phyloP scores from a whole-genome alignment of 129 eudicot species.

The Helichrysum umbraculigerum region DNA sequence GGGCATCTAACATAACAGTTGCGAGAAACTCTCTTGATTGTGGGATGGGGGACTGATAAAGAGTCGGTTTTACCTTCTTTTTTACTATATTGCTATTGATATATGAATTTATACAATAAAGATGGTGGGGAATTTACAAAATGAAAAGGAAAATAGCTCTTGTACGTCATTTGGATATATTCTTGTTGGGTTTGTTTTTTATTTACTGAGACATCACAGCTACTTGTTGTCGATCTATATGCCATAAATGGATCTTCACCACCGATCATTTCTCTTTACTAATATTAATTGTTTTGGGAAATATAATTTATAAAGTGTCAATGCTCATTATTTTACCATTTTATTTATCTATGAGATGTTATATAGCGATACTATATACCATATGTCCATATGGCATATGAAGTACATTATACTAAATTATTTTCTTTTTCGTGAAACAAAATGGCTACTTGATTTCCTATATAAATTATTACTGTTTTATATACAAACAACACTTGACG shows the following conservation, averaged over 20 bases:
- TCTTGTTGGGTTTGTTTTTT: conserved; percentile 2
- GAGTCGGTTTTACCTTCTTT: too few relatives aligned
- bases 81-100: too few relatives aligned
- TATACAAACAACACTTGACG: too few relatives aligned
- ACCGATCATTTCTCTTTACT: neutral
- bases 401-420: too few relatives aligned
- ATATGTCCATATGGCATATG: too few relatives aligned
- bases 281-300: neutral
- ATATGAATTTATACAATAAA: too few relatives aligned
- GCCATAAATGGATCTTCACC: conserved; percentile 29
- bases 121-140: neutral
- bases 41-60: too few relatives aligned
- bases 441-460: too few relatives aligned
- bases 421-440: too few relatives aligned
- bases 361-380: neutral
- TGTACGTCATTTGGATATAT: conserved; percentile 1
- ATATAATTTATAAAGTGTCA: conserved; percentile 6
- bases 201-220: conserved; percentile 33
- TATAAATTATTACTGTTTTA: too few relatives aligned
- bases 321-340: conserved; percentile 22
- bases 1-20: too few relatives aligned
- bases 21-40: too few relatives aligned
- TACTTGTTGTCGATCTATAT: conserved; percentile 35
- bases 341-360: neutral
- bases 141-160: neutral